Evolutionary conservation across 768 basidiomycete genomes (phyloP), one percentile per base, ranked within the genome.

Genomic region (Tylopilus sp.): DNA sequence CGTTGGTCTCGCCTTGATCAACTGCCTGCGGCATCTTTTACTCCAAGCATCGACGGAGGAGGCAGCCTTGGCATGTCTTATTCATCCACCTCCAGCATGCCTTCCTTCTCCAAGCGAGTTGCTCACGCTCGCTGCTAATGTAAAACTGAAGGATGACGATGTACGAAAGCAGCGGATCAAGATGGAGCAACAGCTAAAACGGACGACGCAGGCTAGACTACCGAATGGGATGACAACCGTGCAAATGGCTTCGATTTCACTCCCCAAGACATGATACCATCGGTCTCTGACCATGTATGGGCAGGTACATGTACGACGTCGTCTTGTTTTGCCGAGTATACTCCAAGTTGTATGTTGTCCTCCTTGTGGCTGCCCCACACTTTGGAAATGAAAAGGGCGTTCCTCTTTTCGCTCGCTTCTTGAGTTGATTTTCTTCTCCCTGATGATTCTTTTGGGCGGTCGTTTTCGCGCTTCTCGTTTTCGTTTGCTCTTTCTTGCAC

Each of bases 81-180:
- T 67, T 7, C 78, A 67, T 17, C 85, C 86, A 0, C 77, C 81
- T 1, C 64, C 73, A 0, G 62, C 68, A n/a, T 72, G 72, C 47
- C 74, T 91, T 0, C 86, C 86, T 0, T 70, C 80, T 0, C 73
- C 75, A 4, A 76, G 85, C 0, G 88, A 77, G 1, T 76, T 91
- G 53, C 66, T 91, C 28, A 68, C 79, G n/a, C 75, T 84, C 8
- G 79, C 79, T 0, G 70, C 79, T n/a, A 74, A 79, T 3, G 71
- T 86, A 55, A 89, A 86, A 64, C 67, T 91, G 52, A 91, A 86
- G 61, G 89, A 91, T 57, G 88, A 90, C 51, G 88, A 91, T 51
- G 55, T 91, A 15, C 78, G 81, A 23, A 91, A 89, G 61, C 85
- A 86, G 57, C 80, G 88, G 3, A 62, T 77, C 28, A 90, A 90